phyloP scores from a whole-genome alignment of 305 asterid genomes.

The Fraxinus greggii region DNA sequence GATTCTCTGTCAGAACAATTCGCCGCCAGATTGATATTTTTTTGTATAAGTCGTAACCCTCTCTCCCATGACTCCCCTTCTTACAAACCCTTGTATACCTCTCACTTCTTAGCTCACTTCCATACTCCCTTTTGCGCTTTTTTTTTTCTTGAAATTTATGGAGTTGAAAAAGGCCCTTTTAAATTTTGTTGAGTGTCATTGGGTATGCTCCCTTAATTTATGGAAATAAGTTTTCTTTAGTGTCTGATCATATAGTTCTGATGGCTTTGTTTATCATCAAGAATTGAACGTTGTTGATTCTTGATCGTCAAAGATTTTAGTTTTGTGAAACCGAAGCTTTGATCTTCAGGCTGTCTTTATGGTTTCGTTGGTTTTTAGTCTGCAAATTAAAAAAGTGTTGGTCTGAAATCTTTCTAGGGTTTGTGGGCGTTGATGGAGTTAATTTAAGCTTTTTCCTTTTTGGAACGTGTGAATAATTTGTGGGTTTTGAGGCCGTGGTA shows the following conservation, averaged over 20 bases:
- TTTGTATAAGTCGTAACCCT: constrained; percentile 28
- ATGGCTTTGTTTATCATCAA: constrained; percentile 4
- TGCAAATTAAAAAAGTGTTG: constrained; percentile 17
- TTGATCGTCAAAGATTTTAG: constrained; percentile 20
- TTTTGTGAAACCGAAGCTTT: constrained; percentile 13
- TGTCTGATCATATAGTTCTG: constrained; percentile 40
- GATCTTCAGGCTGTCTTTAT: constrained; percentile 24
- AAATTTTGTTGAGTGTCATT: constrained; percentile 22
- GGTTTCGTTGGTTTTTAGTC: constrained; percentile 26
- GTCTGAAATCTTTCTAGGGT: constrained; percentile 31
- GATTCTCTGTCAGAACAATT: constrained; percentile 53
- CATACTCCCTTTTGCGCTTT: background rate
- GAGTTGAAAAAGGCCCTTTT: constrained; percentile 28
- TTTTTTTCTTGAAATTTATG: constrained; percentile 27
- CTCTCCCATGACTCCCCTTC: constrained; percentile 12
- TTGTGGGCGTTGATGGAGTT: constrained; percentile 26
- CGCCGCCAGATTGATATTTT: constrained; percentile 73
- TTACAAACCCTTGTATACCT: constrained; percentile 20
- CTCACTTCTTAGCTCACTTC: constrained; percentile 29
- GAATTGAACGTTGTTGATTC: background rate
- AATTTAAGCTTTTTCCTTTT: constrained; percentile 11
- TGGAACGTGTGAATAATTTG: constrained; percentile 37
- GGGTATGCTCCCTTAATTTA: constrained; percentile 19
- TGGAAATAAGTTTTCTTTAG: constrained; percentile 8
- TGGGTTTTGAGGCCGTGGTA: constrained; percentile 30